Evolutionary conservation across 805 yeast genomes (phyloP).

Genomic region (Kazachstania viticola): DNA sequence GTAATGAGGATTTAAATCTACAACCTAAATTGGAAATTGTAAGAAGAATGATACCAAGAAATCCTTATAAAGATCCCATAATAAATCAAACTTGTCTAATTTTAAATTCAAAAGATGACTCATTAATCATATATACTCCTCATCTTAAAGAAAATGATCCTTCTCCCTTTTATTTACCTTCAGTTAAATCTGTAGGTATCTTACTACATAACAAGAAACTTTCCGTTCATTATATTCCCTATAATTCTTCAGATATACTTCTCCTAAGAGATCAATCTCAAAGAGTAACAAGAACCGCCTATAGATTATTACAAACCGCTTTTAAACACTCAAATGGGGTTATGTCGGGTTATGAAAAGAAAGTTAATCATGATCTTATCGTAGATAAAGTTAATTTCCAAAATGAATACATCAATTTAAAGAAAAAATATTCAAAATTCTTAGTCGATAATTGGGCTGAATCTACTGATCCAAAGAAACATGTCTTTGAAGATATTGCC

Average conservation of each 20-base stretch:
- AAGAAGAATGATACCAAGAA: slow-evolving; percentile 84
- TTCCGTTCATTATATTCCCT: slow-evolving; percentile 71
- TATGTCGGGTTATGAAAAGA: slow-evolving; percentile 71
- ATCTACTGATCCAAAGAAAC: slow-evolving; percentile 87
- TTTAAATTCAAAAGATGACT: slow-evolving; percentile 29
- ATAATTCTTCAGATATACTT: slow-evolving; percentile 22
- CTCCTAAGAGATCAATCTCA: slow-evolving; percentile 31
- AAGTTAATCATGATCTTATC: slow-evolving; percentile 80
- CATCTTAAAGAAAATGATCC: slow-evolving; percentile 50
- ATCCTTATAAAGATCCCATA: slow-evolving; percentile 73
- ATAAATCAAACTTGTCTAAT: slow-evolving; percentile 76
- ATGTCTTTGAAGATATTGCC: slow-evolving; percentile 91
- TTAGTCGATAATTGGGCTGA: slow-evolving; percentile 84
- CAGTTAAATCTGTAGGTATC: slow-evolving; percentile 68
- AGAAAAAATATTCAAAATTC: slow-evolving; percentile 66
- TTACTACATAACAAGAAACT: slow-evolving; percentile 36
- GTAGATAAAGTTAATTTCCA: slow-evolving; percentile 78
- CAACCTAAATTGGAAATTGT: slow-evolving; percentile 40
- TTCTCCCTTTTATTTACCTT: slow-evolving; percentile 84
- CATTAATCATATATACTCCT: slow-evolving; percentile 65
- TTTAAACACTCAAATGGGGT: slow-evolving; percentile 76
- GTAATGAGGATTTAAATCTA: slow-evolving; percentile 12
- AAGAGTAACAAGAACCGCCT: slow-evolving; percentile 72
- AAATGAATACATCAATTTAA: slow-evolving; percentile 64
- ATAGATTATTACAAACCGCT: slow-evolving; percentile 67